Evolutionary conservation across 176 grass and related monocot genomes (phyloP).

Genomic region (Chloris gayana): DNA sequence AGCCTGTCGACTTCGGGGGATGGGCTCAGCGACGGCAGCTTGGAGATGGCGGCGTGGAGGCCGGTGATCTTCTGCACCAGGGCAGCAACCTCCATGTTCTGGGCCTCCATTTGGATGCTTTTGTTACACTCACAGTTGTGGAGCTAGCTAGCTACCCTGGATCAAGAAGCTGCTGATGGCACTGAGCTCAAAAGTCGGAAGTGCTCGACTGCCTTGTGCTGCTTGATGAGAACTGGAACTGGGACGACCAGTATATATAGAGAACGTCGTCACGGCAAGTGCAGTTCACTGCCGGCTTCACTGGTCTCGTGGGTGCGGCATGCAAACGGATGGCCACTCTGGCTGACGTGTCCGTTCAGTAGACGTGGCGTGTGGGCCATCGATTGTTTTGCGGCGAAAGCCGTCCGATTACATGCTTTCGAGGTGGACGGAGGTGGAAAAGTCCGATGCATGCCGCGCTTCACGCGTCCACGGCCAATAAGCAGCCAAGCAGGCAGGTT

Average conservation of each 20-base stretch:
- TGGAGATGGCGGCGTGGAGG: slow-evolving; percentile 50
- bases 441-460: neutral
- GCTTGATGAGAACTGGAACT: slow-evolving; percentile 10
- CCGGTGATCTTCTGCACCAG: slow-evolving; percentile 57
- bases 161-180: neutral
- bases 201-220: slow-evolving; percentile 13
- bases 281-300: neutral
- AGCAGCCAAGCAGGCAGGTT: slow-evolving; percentile 1
- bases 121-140: neutral
- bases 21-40: slow-evolving; percentile 62
- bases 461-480: slow-evolving; percentile 8
- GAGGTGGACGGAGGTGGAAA: neutral
- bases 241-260: slow-evolving; percentile 19
- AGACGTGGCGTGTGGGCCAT: neutral
- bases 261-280: neutral
- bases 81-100: slow-evolving; percentile 46
- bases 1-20: slow-evolving; percentile 55
- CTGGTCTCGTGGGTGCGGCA: neutral
- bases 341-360: neutral
- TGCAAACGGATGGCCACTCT: slow-evolving; percentile 9
- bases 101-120: slow-evolving; percentile 36
- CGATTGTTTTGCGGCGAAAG: neutral
- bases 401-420: neutral
- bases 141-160: neutral
- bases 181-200: neutral